Base-by-base conservation (phyloP, 805 yeast species). In the Candida schatavii region DNA sequence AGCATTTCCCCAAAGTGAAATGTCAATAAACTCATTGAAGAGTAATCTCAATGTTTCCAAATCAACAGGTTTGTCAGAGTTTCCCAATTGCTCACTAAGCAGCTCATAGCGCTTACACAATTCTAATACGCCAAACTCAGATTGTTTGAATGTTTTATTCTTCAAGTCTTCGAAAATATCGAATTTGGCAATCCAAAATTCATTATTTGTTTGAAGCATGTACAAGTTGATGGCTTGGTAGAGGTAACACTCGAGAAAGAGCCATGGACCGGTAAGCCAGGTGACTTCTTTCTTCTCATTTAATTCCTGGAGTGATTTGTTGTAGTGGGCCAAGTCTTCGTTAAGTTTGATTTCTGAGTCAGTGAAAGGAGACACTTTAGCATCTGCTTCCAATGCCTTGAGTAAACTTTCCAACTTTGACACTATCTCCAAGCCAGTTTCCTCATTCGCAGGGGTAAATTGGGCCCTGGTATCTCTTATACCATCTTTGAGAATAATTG, bases 1-100 rank as follows among this genome's bases (percentile, higher is more conserved):
- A 15, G 98, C 97, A 62, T 93, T 93, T 21, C 99, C 99, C 99
- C 99, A 93, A 41, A 93, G 66, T 0, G 97, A 87, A 42, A 91
- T 78, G 57, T 89, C 96, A 33, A 86, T 65, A 47, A 90, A 85
- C 59, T 93, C 99, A 46, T 73, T 77, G 70, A 89, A 90, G 35
- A 88, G 66, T 10, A 83, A 52, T 46, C 71, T 61, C 47, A 82
- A 61, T 0, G 74, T 60, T 3, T 76, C 80, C 1, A 46, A 46
- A 43, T 71, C 76, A 3, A 56, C 51, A 7, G 7, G 7, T 9
- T 42, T 25, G 10, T 46, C 29, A 48, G 52, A 39, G 80, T 59
- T 34, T 64, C 70, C 49, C 62, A 70, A 66, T 21, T 38, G 35
- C 6, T 38, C 29, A 19, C 41, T 38, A 10, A 38, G 35, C 71